Evolutionary conservation across 2,329 filamentous ascomycete species (phyloP), one percentile per base, ranked within the genome.

Genomic region (Ascochyta viciae-villosae): DNA sequence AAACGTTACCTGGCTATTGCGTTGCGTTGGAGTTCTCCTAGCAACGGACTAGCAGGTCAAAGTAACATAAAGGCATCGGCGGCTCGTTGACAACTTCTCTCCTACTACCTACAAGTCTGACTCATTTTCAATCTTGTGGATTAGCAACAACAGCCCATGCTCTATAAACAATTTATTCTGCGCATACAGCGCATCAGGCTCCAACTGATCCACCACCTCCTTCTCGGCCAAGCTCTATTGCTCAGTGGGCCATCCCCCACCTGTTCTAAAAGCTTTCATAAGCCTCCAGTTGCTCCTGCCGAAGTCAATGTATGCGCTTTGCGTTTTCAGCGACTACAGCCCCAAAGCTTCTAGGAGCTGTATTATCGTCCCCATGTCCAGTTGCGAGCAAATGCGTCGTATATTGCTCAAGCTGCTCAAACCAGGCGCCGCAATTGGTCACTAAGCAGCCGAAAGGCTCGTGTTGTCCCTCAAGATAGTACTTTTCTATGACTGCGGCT

Each of bases 141-240:
- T 6, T 1, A 27, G 26, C 26, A 27, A 3, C 26, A 27, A 27
- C 33, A 40, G 37, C 22, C 15, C 24, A 43, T 43, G 41, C 16
- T 43, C 41, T 31, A 10, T 3, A 16, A 31, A 2, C 16, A 4
- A 6, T n/a, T 27, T 43, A 24, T 43, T 22, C 12, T 43, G 41
- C 24, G 41, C 41, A 43, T 43, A 43, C 15, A 43, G 41, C 24
- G 12, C 24, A 19, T 43, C 41, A 12, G 3, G 23, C 26, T 43
- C 41, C 16, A 43, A 43, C 23, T 50, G 47, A 43, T 50, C 10
- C 47, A 50, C 27, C 9, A 50, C 39, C 27, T 50, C 47, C 29
- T n/a, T 50, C 47, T 50, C 47, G 6, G 47, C 47, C 22, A 42
- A 42, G 26, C n/a, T 26, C n/a, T 27, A 16, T 35, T 35, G 47